These are phyloP conservation scores for Pouteria glomerata DNA, from an alignment of 148 eudicot species.

Conservation along the genomic window DNA sequence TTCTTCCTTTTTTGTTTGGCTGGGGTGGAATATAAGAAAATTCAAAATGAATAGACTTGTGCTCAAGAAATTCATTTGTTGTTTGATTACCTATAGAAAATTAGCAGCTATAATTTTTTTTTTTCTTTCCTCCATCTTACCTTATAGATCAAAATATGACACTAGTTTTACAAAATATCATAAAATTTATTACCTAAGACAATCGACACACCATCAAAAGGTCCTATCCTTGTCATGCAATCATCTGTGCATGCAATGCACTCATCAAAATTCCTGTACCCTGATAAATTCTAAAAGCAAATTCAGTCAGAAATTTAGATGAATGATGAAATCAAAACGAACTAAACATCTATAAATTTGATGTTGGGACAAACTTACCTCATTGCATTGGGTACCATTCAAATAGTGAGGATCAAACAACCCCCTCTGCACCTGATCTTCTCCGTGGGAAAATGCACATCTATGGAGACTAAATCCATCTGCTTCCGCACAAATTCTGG, in stretches of 20 bases:
- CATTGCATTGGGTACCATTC: slow-evolving; percentile 12
- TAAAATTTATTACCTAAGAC: slow-evolving; percentile 12
- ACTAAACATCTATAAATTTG: no score
- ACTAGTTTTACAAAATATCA: no score
- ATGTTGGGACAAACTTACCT: neutral
- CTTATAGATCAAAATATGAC: no score
- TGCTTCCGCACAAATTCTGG: slow-evolving; percentile 13
- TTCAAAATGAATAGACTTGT: no score
- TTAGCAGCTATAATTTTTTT: no score
- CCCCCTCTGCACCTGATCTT: slow-evolving; percentile 5
- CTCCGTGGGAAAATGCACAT: slow-evolving; percentile 23
- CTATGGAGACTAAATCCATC: slow-evolving; percentile 28
- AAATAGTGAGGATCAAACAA: slow-evolving; percentile 24
- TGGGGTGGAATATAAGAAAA: no score
- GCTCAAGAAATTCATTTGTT: no score
- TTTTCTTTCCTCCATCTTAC: no score
- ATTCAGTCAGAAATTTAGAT: neutral
- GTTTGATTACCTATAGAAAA: no score
- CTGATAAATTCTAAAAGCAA: slow-evolving; percentile 7
- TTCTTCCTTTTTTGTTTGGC: no score
- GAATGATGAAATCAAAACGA: neutral
- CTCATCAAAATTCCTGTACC: slow-evolving; percentile 17
- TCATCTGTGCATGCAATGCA: slow-evolving; percentile 21
- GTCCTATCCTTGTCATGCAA: slow-evolving; percentile 16
- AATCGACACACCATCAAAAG: slow-evolving; percentile 27